These are phyloP conservation scores for Beauveria scarabaeidicola DNA, from an alignment of 2,329 filamentous ascomycete species.

Conservation along the genomic window DNA sequence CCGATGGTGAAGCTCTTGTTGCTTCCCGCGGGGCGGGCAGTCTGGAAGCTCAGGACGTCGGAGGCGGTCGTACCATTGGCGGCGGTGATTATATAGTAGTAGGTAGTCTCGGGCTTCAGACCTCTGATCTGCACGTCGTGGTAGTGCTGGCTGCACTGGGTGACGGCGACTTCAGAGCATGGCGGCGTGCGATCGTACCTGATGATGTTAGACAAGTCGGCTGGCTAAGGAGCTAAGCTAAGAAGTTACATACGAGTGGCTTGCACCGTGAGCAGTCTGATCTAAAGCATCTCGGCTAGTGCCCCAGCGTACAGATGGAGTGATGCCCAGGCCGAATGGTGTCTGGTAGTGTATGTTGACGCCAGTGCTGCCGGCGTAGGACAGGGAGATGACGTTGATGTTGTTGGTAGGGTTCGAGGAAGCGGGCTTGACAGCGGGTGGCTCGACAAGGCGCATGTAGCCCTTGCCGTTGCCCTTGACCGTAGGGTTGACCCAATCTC, in stretches of 20 bases:
- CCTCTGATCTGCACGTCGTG: slow-evolving; percentile 38
- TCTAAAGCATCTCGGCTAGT: slow-evolving; percentile 23
- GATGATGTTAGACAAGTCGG: not conserved
- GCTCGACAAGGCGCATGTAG: slow-evolving; percentile 39
- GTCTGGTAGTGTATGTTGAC: slow-evolving; percentile 47
- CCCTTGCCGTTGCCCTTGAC: slow-evolving; percentile 45
- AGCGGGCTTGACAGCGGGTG: slow-evolving; percentile 39
- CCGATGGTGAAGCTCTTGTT: slow-evolving; percentile 33
- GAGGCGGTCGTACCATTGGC: slow-evolving; percentile 42
- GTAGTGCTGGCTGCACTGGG: slow-evolving; percentile 43
- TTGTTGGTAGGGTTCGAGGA: slow-evolving; percentile 38
- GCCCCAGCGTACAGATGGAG: slow-evolving; percentile 37
- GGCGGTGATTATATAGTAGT: slow-evolving; percentile 41
- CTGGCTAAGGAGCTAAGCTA: not conserved
- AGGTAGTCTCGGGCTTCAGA: slow-evolving; percentile 35
- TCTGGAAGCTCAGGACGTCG: slow-evolving; percentile 36
- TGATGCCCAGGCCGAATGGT: slow-evolving; percentile 39
- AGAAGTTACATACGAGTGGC: slow-evolving; percentile 28
- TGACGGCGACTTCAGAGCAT: slow-evolving; percentile 36
- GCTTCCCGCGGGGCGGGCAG: slow-evolving; percentile 35
- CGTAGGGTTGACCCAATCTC: slow-evolving; percentile 41
- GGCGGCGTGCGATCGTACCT: slow-evolving; percentile 43
- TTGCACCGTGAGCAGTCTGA: slow-evolving; percentile 28
- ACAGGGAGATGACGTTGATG: slow-evolving; percentile 41
- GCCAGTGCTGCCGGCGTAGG: slow-evolving; percentile 36